Conservation (phyloP, 768 basidiomycete species). For the Gloeopeniophorella convolvens region DNA sequence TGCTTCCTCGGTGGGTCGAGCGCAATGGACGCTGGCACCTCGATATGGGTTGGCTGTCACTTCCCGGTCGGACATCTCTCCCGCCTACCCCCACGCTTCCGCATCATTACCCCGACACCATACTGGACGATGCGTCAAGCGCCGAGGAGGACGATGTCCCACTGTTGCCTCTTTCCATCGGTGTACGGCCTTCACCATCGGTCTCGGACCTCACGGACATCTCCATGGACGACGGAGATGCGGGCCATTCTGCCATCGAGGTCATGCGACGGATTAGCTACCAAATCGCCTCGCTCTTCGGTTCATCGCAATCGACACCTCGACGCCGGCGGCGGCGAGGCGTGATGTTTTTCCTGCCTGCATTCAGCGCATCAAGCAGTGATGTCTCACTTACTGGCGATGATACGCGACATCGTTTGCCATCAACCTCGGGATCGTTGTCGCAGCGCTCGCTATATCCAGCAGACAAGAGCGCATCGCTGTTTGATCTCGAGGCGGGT, state of each 20-base stretch:
- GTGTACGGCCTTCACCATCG: slow-evolving; percentile 46
- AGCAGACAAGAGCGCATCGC: slow-evolving; percentile 8
- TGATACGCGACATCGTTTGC: background rate
- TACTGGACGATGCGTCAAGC: slow-evolving; percentile 3
- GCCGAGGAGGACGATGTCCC: slow-evolving; percentile 39
- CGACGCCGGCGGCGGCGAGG: slow-evolving; percentile 39
- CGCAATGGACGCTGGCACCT: slow-evolving; percentile 70
- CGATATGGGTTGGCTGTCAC: slow-evolving; percentile 54
- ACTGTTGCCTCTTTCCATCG: slow-evolving; percentile 58
- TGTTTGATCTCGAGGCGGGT: slow-evolving; percentile 1
- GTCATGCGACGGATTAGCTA: slow-evolving; percentile 47
- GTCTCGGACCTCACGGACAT: slow-evolving; percentile 42
- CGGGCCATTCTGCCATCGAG: slow-evolving; percentile 40
- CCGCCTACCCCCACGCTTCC: slow-evolving; percentile 5
- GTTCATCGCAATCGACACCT: slow-evolving; percentile 20
- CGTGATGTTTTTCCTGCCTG: slow-evolving; percentile 72
- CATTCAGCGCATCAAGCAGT: slow-evolving; percentile 46
- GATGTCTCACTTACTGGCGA: slow-evolving; percentile 24
- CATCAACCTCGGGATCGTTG: slow-evolving; percentile 2
- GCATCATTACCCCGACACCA: background rate
- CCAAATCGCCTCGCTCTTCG: slow-evolving; percentile 44
- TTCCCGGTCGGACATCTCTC: slow-evolving; percentile 28
- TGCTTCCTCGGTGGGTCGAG: slow-evolving; percentile 68
- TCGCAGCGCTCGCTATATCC: slow-evolving; percentile 13
- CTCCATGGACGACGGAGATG: slow-evolving; percentile 37